These are phyloP conservation scores for Rutidosis leptorrhynchoides DNA, from an alignment of 129 eudicot genomes.

Conservation along the genomic window DNA sequence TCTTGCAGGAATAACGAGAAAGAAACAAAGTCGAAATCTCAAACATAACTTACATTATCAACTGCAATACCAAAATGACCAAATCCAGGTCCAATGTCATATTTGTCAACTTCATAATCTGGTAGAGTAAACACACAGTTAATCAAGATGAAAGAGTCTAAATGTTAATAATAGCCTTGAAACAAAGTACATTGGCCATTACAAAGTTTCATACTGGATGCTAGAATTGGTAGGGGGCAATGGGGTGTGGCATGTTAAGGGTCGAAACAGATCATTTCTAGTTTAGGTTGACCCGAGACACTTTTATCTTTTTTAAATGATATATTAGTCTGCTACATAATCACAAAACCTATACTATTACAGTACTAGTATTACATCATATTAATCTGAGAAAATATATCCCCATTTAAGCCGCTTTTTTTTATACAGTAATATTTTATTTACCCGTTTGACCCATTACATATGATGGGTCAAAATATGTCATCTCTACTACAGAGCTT, in stretches of 20 bases:
- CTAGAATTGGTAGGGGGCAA: not conserved
- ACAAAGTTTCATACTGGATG: constrained; percentile 8
- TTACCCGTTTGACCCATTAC: not conserved
- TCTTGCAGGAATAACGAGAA: not conserved
- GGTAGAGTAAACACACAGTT: constrained; percentile 26
- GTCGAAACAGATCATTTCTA: not conserved
- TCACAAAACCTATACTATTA: not conserved
- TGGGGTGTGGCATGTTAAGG: not conserved
- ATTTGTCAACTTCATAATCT: constrained; percentile 91
- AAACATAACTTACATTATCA: constrained; percentile 63
- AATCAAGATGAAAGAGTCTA: constrained; percentile 16
- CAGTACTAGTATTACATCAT: no score
- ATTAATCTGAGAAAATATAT: no score
- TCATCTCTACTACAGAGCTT: not conserved
- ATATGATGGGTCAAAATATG: not conserved
- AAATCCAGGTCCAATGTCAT: constrained; percentile 80
- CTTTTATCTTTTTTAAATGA: not conserved
- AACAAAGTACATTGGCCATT: constrained; percentile 6
- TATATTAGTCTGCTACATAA: not conserved
- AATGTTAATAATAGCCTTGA: not conserved
- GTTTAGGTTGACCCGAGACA: not conserved
- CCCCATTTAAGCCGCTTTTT: not conserved
- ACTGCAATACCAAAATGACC: constrained; percentile 91
- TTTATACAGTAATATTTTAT: not conserved
- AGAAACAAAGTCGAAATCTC: constrained; percentile 2